Evolutionary conservation across 2,329 filamentous ascomycete species (phyloP), one percentile per base, ranked within the genome.

Genomic region (Fusarium lateritium): DNA sequence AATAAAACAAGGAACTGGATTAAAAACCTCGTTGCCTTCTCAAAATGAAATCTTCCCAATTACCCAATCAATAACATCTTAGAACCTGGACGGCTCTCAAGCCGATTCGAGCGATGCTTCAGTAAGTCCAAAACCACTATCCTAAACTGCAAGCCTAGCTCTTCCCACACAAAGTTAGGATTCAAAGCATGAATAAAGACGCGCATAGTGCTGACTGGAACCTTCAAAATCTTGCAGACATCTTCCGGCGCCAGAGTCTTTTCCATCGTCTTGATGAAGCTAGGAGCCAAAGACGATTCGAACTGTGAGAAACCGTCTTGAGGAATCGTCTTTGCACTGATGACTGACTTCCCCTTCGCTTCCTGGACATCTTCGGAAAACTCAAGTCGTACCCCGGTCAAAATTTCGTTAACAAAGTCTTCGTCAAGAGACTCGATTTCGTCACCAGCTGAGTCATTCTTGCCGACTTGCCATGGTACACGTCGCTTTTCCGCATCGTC

Each of bases 381-480:
- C 6, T 24, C 31, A 2, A 33, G 10, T 0, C 34, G 42, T 2
- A 4, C 39, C 5, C 60, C 62, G 0, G 60, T 65, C 1, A 65
- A 22, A 2, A 65, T 21, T 4, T 53, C 8, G 2, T 65, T 17
- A 0, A 65, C 34, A 2, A 65, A 65, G 3, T 8, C 24, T 17
- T 65, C 53, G 3, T 65, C 60, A 2, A 65, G 60, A 11, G 53
- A 45, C 1, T 65, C 62, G 3, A 60, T 5, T 7, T 45, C 22
- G 2, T 45, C 46, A 28, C 43, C 62, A 22, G 38, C 33, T 24
- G 31, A 7, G 2, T 31, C 28, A 13, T 52, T 28, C 5, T n/a
- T 39, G 5, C 62, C 62, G 19, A 65, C 60, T 43, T 65, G 60
- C 62, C 62, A 65, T 7, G 62, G 53, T 1, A 24, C 24, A 0